Evolutionary conservation across 495 filamentous ascomycete species (phyloP).

Genomic region (Aspergillus saccharolyticus): DNA sequence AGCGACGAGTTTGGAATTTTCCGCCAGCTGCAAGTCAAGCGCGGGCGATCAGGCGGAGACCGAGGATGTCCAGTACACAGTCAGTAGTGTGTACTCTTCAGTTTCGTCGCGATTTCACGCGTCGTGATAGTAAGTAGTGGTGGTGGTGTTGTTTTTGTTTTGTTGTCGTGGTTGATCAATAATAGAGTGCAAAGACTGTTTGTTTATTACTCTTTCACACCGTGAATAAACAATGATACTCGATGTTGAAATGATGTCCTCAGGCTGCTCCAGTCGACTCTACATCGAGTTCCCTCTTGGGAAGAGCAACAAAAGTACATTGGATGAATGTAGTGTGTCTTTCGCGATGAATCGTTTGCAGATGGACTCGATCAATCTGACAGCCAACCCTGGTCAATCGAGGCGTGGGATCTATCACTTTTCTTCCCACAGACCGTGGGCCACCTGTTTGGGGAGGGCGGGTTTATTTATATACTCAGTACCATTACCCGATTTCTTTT

Average conservation of each 20-base stretch:
- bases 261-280: no score
- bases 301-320: background rate
- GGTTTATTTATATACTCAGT: conserved; percentile 6
- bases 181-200: no score
- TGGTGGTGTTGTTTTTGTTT: background rate
- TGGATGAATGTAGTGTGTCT: background rate
- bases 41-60: conserved; percentile 27
- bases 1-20: conserved; percentile 15
- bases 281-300: background rate
- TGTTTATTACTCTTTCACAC: no score
- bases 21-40: conserved; percentile 20
- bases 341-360: background rate
- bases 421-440: conserved; percentile 5
- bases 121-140: background rate
- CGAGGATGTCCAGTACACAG: no score
- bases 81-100: no score
- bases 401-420: conserved; percentile 21
- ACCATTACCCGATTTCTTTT: no score
- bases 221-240: no score
- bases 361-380: conserved; percentile 10
- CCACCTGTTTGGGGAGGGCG: background rate
- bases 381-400: conserved; percentile 6
- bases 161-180: no score
- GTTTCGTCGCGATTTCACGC: background rate
- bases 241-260: no score